Evolutionary conservation across 208 protist species (phyloP).

Genomic region (Wallacemonas rigidus): DNA sequence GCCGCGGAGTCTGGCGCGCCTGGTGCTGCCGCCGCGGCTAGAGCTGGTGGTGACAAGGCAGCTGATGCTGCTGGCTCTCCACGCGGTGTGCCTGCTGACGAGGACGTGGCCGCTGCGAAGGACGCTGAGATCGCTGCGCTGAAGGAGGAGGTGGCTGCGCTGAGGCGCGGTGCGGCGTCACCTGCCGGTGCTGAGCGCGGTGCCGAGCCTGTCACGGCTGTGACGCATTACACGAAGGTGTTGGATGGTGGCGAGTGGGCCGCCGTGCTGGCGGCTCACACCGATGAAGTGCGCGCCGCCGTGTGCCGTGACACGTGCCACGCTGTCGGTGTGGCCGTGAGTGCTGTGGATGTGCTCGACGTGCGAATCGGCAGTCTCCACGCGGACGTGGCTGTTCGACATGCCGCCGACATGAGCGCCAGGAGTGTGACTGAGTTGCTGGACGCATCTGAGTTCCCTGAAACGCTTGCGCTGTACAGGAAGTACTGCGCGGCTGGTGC

Average conservation of each 20-base stretch:
- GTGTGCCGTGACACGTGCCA: not conserved
- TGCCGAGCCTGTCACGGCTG: not conserved
- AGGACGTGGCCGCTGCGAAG: constrained; percentile 14
- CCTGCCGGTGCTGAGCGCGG: not conserved
- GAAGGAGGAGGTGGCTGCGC: constrained; percentile 16
- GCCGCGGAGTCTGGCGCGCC: not conserved
- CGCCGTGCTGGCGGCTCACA: not conserved
- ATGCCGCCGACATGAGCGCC: not conserved
- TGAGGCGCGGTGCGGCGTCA: not conserved
- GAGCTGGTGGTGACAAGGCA: not conserved
- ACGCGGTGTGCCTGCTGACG: not conserved
- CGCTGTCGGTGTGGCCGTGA: constrained; percentile 1
- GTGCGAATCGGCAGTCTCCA: not conserved
- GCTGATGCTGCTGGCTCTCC: not conserved
- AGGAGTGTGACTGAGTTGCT: not conserved
- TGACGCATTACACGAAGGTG: not conserved
- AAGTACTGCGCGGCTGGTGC: too few relatives aligned
- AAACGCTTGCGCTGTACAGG: not conserved
- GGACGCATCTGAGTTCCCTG: not conserved
- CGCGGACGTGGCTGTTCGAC: not conserved
- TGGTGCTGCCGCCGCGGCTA: too few relatives aligned
- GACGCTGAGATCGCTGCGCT: constrained; percentile 18
- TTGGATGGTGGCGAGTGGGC: constrained; percentile 14
- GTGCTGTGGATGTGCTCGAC: constrained; percentile 1
- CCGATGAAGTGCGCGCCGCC: constrained; percentile 2